These are phyloP conservation scores for Vanrija pseudolonga DNA, from an alignment of 1,284 basidiomycete species.

Conservation along the genomic window DNA sequence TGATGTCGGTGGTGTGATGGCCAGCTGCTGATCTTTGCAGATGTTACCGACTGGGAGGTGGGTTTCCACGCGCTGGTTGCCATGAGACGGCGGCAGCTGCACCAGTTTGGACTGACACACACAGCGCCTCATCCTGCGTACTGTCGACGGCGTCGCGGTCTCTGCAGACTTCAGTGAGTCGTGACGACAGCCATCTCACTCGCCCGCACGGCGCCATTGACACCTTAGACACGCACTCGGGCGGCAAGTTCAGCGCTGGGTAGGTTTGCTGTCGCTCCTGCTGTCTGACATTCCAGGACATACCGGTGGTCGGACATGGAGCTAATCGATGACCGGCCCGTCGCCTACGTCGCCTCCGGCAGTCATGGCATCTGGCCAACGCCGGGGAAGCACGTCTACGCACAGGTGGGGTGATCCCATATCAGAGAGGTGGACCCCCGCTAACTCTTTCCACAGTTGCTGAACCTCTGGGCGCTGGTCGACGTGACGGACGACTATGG, in stretches of 20 bases:
- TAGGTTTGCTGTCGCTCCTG: no score
- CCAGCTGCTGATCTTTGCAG: constrained; percentile 11
- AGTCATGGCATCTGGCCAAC: constrained; percentile 45
- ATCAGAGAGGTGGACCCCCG: constrained; percentile 25
- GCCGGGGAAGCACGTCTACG: constrained; percentile 42
- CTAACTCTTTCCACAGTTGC: constrained; percentile 24
- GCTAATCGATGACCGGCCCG: constrained; percentile 31
- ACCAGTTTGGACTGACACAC: neutral
- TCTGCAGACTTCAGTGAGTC: constrained; percentile 43
- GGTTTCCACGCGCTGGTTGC: neutral
- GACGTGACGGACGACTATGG: constrained; percentile 43
- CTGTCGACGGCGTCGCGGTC: constrained; percentile 36
- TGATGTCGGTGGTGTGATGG: no score
- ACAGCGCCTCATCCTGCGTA: constrained; percentile 35
- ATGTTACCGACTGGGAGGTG: constrained; percentile 45
- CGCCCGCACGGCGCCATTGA: neutral
- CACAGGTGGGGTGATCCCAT: constrained; percentile 18
- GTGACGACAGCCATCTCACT: no score
- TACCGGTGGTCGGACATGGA: constrained; percentile 40
- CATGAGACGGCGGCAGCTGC: neutral
- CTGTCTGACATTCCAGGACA: constrained; percentile 10
- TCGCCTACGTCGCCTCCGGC: constrained; percentile 42
- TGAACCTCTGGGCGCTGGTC: constrained; percentile 34
- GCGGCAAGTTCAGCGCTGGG: constrained; percentile 34
- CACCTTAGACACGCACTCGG: constrained; percentile 31